Evolutionary conservation across 225 moss, liverwort and hornwort genomes (phyloP), one percentile per base, ranked within the genome.

Genomic region (Neckera pumila): DNA sequence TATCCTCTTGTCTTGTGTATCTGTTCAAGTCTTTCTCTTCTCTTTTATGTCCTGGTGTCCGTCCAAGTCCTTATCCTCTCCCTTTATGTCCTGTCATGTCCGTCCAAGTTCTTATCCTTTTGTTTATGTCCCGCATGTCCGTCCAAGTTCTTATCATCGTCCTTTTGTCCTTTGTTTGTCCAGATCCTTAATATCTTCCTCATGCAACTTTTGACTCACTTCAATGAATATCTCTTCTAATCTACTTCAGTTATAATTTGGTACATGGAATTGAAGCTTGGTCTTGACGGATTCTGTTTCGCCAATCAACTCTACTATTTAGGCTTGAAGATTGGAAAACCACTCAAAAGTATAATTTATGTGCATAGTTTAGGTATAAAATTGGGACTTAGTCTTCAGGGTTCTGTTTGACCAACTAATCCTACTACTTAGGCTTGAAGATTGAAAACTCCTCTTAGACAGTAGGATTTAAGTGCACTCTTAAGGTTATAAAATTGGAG

Each of bases 331-430:
- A 14, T 22, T 54, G 13, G 5, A 23, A 25, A 15, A 1, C 23
- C 15, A 36, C 23, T 54, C 36, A 6, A 23, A 36, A 54, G 14
- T 36, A 23, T 0, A 0, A 36, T 53, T 36, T 33, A 20, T 28
- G 2, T 33, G 13, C 13, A 34, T 51, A 45, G 21, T 51, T 13
- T 19, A 13, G 4, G 8, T 12, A 13, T 0, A 0, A 1, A 51
- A 75, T 49, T 19, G 12, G 20, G 0, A 1, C 12, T 33, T 23
- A 0, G 22, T 31, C 4, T 34, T 0, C 1, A 51, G 1, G 47
- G 0, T 75, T 75, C 1, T 0, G 0, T 49, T 74, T 33, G 11
- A 2, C 2, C 49, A 76, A 51, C 3, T 0, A 34, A 78, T 0
- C 25, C n/a, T 78, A 56, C 27, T 40, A 28, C 28, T 58, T 38